Evolutionary conservation across 2,329 filamentous ascomycete genomes (phyloP), one percentile per base, ranked within the genome.

Genomic region (Apiospora aurea): DNA sequence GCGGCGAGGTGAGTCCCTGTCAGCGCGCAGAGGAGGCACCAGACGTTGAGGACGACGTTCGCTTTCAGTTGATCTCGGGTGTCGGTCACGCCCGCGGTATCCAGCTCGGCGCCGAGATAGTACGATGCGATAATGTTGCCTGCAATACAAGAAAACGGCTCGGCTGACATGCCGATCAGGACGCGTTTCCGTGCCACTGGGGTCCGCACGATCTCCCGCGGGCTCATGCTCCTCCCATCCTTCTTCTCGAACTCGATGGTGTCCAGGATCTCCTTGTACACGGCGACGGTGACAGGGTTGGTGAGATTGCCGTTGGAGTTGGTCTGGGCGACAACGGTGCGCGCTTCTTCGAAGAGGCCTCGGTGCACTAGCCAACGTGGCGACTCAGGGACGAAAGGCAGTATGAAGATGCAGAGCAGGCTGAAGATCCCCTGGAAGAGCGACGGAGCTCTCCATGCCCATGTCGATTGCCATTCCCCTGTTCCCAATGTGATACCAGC

Each of bases 31-130:
- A 79, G 76, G 0, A 88, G 78, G 70, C 85, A 88, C 82, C 83
- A 88, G 2, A 82, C 83, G 71, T 87, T 87, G n/a, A 88, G 79
- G 0, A 87, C 82, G 46, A 88, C 83, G 57, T 88, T 88, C 51
- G 78, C 80, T 76, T 82, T 79, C 14, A 85, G 76, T 71, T 85
- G 84, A 11, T 78, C 78, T 1, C 73, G 78, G 0, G 78, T 73
- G 68, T 83, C 75, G 1, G 79, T 83, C 61, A 86, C 82, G 4
- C 84, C 84, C 0, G 84, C 84, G 6, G 78, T 84, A 47, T 79
- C 75, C 6, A 86, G 81, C 75, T 83, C 81, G 10, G 73, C 71
- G 6, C 81, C 81, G 4, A 83, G 77, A 74, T 83, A 85, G 74
- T 81, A 83, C 8, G 80, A 82, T 1, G 81, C 81, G 72, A 84